Evolutionary conservation across 2,329 filamentous ascomycete species (phyloP), one percentile per base, ranked within the genome.

Genomic region (Emmonsia crescens): DNA sequence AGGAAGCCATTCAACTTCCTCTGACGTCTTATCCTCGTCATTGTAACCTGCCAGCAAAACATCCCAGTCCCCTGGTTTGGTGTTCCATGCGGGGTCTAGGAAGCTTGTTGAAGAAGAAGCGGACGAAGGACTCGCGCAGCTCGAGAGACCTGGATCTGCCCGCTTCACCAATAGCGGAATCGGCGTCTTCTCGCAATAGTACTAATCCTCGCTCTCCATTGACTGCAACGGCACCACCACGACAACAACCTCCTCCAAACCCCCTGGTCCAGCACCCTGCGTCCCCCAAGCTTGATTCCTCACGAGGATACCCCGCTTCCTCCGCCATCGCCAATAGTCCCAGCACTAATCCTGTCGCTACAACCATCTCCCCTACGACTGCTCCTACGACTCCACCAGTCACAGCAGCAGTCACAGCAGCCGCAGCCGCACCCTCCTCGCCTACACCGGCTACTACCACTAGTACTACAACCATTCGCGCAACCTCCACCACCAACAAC

Each of bases 31-130:
- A 21, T 29, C 16, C 16, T 44, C 44, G 46, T 21, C 16, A 31
- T 36, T 21, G 29, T 16, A 5, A 51, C 8, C 27, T 3, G 21
- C 10, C 21, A n/a, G n/a, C 21, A 46, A 9, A 21, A 21, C 42
- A 19, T 52, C 61, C 42, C 56, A 56, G 59, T 21, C 56, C 33
- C 57, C 57, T 51, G 57, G 27, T 31, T 60, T 51, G 59, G 31
- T 60, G 65, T 65, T 65, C 64, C 77, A 97, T 99, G 94, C 94
- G 92, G 86, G 89, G 85, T 77, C 85, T 96, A 82, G 91, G 91
- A 77, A 75, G 75, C 60, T 91, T 96, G 75, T 85, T 97, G 75
- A 96, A 96, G 85, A 97, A 96, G 85, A 96, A 96, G 84, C 88
- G 91, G 85, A 96, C 91, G 79, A 95, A 91, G 85, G 91, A 96